phyloP scores from a whole-genome alignment of 192 early-diverging fungal genomes.

The Backusella tuberculispora region DNA sequence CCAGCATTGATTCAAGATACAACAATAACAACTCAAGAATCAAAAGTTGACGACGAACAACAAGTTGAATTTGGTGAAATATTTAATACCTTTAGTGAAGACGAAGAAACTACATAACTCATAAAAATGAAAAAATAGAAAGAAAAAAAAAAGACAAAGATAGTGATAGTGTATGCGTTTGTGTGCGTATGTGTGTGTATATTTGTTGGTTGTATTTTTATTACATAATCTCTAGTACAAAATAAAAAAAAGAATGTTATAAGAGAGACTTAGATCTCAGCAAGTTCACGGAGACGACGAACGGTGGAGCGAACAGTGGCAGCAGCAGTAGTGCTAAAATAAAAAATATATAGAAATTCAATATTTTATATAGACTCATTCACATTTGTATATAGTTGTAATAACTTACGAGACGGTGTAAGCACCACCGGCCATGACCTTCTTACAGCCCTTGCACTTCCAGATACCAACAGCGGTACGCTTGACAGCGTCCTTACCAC shows the following conservation, averaged over 20 bases:
- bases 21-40: neutral
- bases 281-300: constrained; percentile 96
- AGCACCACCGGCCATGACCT: constrained; percentile 76
- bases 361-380: neutral
- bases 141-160: neutral
- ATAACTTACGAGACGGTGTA: constrained; percentile 53
- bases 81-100: constrained; percentile 31
- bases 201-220: constrained; percentile 17
- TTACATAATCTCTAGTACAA: constrained; percentile 18
- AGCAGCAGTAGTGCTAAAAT: constrained; percentile 78
- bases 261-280: constrained; percentile 71
- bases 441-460: constrained; percentile 95
- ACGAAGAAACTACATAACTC: constrained; percentile 20
- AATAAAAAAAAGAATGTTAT: neutral
- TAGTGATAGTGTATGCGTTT: neutral
- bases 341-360: neutral
- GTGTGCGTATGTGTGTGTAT: neutral
- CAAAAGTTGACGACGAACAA: neutral
- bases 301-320: constrained; percentile 91
- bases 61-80: constrained; percentile 18
- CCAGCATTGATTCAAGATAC: neutral
- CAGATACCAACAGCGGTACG: constrained; percentile 98
- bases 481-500: constrained; percentile 97
- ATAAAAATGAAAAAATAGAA: constrained; percentile 13
- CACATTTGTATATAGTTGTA: neutral